Evolutionary conservation across 805 yeast species (phyloP).

Genomic region (Saccharomycopsis olivae): DNA sequence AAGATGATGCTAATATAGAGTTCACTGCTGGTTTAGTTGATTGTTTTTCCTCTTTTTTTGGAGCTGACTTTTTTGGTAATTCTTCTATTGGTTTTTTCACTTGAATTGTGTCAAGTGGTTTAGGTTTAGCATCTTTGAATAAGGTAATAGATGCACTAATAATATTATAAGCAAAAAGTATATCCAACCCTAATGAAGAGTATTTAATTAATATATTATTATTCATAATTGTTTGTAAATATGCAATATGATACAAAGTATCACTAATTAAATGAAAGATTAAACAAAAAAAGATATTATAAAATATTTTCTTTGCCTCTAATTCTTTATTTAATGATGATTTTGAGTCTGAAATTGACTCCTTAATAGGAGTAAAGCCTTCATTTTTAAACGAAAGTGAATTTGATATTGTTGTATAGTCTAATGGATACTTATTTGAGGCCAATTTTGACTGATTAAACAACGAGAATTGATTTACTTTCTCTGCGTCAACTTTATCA

Average conservation of each 20-base stretch:
- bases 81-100: neutral
- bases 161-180: constrained; percentile 3
- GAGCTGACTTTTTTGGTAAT: no score
- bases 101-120: neutral
- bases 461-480: neutral
- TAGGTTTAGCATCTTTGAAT: neutral
- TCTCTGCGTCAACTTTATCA: no score
- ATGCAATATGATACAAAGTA: neutral
- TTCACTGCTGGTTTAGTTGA: no score
- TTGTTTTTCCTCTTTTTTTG: no score
- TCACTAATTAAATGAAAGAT: neutral
- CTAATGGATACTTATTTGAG: neutral
- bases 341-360: no score
- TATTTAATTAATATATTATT: neutral
- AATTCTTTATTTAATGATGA: constrained; percentile 3
- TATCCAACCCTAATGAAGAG: neutral
- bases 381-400: neutral
- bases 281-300: constrained; percentile 5
- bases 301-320: constrained; percentile 7
- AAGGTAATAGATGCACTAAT: neutral
- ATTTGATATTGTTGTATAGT: neutral
- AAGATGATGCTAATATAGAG: no score
- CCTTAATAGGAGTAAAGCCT: no score
- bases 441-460: neutral
- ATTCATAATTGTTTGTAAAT: neutral